phyloP scores from a whole-genome alignment of 164 flowering plant genomes.

The Dillenia turbinata region DNA sequence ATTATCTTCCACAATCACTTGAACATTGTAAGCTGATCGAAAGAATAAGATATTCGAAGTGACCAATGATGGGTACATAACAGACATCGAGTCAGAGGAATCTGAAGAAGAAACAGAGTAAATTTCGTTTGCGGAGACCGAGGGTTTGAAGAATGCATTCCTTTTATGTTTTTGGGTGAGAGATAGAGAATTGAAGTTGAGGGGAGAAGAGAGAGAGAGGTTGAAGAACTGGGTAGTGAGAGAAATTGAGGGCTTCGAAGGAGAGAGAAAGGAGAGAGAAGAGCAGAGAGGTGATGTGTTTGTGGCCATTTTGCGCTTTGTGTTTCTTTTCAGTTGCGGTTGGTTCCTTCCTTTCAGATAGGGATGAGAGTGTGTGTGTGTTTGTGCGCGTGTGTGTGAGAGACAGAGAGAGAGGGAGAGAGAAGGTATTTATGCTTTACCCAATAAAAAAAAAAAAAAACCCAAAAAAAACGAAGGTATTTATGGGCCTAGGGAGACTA shows the following conservation, averaged over 20 bases:
- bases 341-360: no score
- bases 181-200: not conserved
- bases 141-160: not conserved
- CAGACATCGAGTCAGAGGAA: conserved; percentile 35
- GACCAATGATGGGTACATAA: conserved; percentile 57
- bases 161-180: conserved; percentile 9
- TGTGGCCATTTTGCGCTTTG: no score
- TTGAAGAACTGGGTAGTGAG: conserved; percentile 5
- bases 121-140: not conserved
- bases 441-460: no score
- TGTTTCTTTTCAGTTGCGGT: no score
- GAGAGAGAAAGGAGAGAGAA: conserved; percentile 37
- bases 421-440: no score
- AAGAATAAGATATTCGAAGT: conserved; percentile 57
- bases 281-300: conserved; percentile 26
- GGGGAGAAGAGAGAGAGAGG: conserved; percentile 1
- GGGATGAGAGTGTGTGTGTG: no score
- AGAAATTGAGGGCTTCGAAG: conserved; percentile 21
- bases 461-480: no score
- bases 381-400: no score
- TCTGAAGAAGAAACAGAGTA: conserved; percentile 10
- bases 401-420: no score
- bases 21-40: conserved; percentile 54
- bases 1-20: conserved; percentile 57
- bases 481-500: no score